These are phyloP conservation scores for Raphanus sativus DNA, from an alignment of 345 rosid genomes.

Conservation along the genomic window DNA sequence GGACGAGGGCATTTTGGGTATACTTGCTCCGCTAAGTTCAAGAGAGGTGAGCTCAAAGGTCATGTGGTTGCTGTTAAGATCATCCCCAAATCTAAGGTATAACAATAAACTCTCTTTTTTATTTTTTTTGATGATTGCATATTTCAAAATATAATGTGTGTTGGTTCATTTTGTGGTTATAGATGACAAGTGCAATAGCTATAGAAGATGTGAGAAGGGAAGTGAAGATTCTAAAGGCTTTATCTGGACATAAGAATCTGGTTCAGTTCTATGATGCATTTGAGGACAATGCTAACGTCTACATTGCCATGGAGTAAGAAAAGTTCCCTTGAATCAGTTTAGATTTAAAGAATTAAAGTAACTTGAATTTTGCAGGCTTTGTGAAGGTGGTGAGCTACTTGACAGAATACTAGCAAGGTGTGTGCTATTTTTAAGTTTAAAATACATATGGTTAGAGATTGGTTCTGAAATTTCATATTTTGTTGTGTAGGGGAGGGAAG, in stretches of 20 bases:
- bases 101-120: not conserved
- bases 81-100: slow-evolving; percentile 90
- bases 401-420: slow-evolving; percentile 89
- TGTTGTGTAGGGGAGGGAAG: slow-evolving; percentile 72
- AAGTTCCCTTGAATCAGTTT: not conserved
- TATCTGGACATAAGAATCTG: slow-evolving; percentile 85
- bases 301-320: slow-evolving; percentile 92
- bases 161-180: slow-evolving; percentile 37
- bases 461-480: slow-evolving; percentile 2
- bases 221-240: slow-evolving; percentile 80
- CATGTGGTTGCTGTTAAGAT: slow-evolving; percentile 88
- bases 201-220: slow-evolving; percentile 98
- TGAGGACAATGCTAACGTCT: slow-evolving; percentile 83
- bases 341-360: not conserved
- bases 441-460: not conserved
- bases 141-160: not conserved
- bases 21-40: slow-evolving; percentile 87
- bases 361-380: slow-evolving; percentile 61
- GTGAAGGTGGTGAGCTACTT: slow-evolving; percentile 97
- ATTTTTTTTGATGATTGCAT: not conserved
- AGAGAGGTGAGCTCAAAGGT: slow-evolving; percentile 81
- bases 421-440: not conserved
- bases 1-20: slow-evolving; percentile 99
- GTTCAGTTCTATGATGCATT: slow-evolving; percentile 85
- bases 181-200: slow-evolving; percentile 98